Evolutionary conservation across 345 rosid genomes (phyloP), one percentile per base, ranked within the genome.

Genomic region (Euclidium syriacum): DNA sequence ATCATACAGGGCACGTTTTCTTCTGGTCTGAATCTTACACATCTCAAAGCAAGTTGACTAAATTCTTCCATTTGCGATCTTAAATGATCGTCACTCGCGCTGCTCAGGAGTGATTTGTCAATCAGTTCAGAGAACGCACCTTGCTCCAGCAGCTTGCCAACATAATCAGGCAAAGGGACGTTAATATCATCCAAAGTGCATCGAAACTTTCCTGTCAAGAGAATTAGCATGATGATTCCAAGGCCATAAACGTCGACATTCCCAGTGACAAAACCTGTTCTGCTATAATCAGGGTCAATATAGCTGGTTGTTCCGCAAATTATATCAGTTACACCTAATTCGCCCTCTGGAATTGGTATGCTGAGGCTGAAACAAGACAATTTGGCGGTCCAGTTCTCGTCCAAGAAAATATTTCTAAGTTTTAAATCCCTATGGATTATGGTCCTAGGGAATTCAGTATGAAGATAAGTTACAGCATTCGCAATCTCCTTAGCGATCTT

Each of bases 401-500:
- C 67, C 67, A 63, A 8, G 19, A 63, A 52, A 18, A 63, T 20
- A 12, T 50, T 24, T 15, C 1, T 5, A 51, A 17, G 16, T 25
- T 30, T 30, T 51, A 51, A 17, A 29, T 64, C 52, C 19, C 61
- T 64, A 7, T 61, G 43, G 14, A 61, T 20, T 4, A 52, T 39
- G 25, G 6, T 39, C 24, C 10, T 29, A 3, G 60, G 59, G n/a
- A 50, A 64, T 2, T 11, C 41, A 7, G 27, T 64, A 16, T 52
- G 69, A 41, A 64, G 69, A 42, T 64, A 52, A 10, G 52, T 14
- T 9, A 52, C 24, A 6, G 41, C 60, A 19, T 39, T 24, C 9
- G 68, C 60, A 25, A 63, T 27, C 30, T 63, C 67, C 24, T 38
- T 50, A 1, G 9, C 67, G 1, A 62, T 62, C 47, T 62, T 62